Base-by-base conservation (phyloP, 2,329 filamentous ascomycete genomes). In the Colletotrichum eremochloae region DNA sequence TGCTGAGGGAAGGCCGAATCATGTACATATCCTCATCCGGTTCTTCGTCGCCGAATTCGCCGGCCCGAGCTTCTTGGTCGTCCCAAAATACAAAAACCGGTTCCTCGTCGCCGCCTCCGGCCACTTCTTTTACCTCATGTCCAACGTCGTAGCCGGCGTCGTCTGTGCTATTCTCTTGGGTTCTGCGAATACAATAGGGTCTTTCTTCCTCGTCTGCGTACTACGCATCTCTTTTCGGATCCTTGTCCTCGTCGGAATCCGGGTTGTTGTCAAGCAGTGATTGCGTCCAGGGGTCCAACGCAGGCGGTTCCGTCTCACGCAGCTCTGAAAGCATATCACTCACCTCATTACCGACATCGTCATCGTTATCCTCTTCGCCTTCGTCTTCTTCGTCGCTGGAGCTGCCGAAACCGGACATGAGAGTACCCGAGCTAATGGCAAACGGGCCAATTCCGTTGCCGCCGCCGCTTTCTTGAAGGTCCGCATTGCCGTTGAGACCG, bases 301-400 rank as follows among this genome's bases (percentile, higher is more conserved):
- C 61, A 18, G 67, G 67, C 20, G 71, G 36, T 58, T 73, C 67
- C 68, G 58, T 62, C 67, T 71, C 71, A 73, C 68, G 68, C 14
- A 71, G 57, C 68, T 73, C 73, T 61, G 67, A 75, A 55, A 74
- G 69, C 69, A 72, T 78, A 79, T 76, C 68, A 86, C 90, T 88
- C 83, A 92, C 90, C 90, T 92, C 90, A 74, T 87, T 90, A 79
- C 88, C 89, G 50, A 90, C 89, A 74, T 94, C 92, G 76, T 94
- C 93, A 75, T 96, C 92, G 75, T 93, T 93, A 70, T 94, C 93
- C 73, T 97, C 94, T 83, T 94, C 93, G 74, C 98, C 96, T 77
- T 98, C 96, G 75, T 98, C 96, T 76, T 98, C 96, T 82, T 98
- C 96, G 77, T 97, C 95, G 78, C 95, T 97, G 61, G 94, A 96